Conservation (phyloP, 2,329 filamentous ascomycete species). For the Cladosporium sp. region DNA sequence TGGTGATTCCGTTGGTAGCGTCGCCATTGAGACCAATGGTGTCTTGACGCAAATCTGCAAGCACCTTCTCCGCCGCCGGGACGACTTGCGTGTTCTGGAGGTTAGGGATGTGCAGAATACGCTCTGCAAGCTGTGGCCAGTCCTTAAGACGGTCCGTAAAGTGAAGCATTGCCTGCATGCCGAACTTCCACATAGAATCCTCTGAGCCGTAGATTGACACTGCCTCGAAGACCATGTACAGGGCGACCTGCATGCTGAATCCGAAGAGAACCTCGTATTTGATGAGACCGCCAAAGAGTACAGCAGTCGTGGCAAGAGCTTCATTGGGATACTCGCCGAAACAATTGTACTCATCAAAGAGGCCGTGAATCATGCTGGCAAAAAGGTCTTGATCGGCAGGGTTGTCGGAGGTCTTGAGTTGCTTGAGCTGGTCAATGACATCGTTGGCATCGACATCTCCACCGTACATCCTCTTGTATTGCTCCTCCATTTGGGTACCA, state of each 20-base stretch:
- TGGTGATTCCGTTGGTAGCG: constrained; percentile 52
- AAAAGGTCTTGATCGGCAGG: constrained; percentile 89
- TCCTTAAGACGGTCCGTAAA: constrained; percentile 77
- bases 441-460: constrained; percentile 80
- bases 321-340: constrained; percentile 96
- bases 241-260: constrained; percentile 84
- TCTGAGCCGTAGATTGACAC: constrained; percentile 79
- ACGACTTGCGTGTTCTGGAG: constrained; percentile 69
- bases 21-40: constrained; percentile 27
- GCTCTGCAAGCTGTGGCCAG: constrained; percentile 91
- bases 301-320: constrained; percentile 88
- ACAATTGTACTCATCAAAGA: constrained; percentile 96
- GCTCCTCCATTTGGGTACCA: constrained; percentile 90
- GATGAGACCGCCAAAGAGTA: constrained; percentile 94
- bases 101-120: constrained; percentile 74
- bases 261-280: constrained; percentile 87
- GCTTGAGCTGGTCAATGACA: constrained; percentile 76
- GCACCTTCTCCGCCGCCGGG: constrained; percentile 24
- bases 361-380: constrained; percentile 94
- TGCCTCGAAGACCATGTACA: constrained; percentile 96
- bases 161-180: constrained; percentile 88
- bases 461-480: constrained; percentile 97
- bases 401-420: constrained; percentile 82
- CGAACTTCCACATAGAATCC: constrained; percentile 96
- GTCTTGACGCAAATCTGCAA: constrained; percentile 28